These are phyloP conservation scores for Aspergillus saccharolyticus DNA, from an alignment of 495 filamentous ascomycete genomes.

Conservation along the genomic window DNA sequence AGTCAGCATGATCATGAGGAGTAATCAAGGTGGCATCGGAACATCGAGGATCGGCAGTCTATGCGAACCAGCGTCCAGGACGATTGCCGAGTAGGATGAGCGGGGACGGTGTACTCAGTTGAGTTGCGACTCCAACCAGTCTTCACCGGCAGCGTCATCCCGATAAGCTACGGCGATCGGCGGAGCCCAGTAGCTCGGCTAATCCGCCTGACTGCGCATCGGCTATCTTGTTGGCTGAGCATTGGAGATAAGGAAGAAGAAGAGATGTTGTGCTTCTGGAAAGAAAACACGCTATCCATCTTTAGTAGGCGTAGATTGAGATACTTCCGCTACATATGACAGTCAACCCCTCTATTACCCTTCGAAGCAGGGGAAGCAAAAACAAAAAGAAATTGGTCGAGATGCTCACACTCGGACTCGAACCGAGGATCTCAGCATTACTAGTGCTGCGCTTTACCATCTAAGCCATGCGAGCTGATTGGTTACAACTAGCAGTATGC, in stretches of 20 bases:
- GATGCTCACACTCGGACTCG: slow-evolving; percentile 8
- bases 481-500: background rate
- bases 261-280: no score
- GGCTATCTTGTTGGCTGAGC: background rate
- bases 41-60: background rate
- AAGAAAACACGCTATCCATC: no score
- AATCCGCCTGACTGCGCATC: no score
- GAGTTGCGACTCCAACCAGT: no score
- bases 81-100: background rate
- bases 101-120: background rate
- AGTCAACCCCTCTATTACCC: no score
- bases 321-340: no score
- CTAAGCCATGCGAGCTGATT: background rate
- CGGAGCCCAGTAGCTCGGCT: background rate
- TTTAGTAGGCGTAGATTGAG: no score
- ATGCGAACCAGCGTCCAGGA: background rate
- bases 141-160: background rate
- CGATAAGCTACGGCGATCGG: slow-evolving; percentile 1
- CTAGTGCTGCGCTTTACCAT: background rate
- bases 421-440: background rate
- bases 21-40: background rate
- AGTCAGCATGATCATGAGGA: no score
- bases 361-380: background rate
- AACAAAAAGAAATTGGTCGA: background rate
- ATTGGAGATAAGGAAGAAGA: no score